Percentiles rank a stretch among this genome's conserved stretches.
Evolutionary conservation across 192 early-diverging fungal species (phyloP).

Genomic region (Linnemannia zychae): DNA sequence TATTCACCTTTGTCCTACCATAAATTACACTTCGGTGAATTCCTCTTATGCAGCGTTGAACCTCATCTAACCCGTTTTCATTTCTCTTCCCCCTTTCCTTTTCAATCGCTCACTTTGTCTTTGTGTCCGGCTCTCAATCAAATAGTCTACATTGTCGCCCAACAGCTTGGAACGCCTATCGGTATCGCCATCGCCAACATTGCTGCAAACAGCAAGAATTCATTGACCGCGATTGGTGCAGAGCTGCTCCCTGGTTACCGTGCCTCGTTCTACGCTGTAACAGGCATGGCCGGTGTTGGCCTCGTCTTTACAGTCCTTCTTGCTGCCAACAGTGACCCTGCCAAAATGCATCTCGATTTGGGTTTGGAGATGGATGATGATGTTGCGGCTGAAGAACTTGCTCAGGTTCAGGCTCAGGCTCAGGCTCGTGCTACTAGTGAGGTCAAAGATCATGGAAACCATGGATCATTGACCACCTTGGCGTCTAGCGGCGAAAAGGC

Average conservation of each 20-base stretch:
- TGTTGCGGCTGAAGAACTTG: too few species aligned
- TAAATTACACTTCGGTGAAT: background rate
- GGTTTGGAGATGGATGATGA: too few species aligned
- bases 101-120: background rate
- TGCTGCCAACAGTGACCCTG: conserved; percentile 24
- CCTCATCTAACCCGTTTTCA: background rate
- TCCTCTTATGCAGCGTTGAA: background rate
- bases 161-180: conserved; percentile 54
- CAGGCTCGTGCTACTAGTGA: too few species aligned
- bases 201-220: conserved; percentile 39
- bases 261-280: conserved; percentile 36
- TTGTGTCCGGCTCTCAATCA: background rate
- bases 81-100: background rate
- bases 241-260: conserved; percentile 39
- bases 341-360: too few species aligned
- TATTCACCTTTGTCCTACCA: background rate
- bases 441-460: too few species aligned
- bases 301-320: conserved; percentile 18
- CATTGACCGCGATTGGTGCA: background rate
- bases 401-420: too few species aligned
- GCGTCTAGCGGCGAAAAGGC: too few species aligned
- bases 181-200: conserved; percentile 55
- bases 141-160: conserved; percentile 45
- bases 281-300: conserved; percentile 18
- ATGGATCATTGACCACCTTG: too few species aligned